Evolutionary conservation across 441 rosid genomes (phyloP), one percentile per base, ranked within the genome.

Genomic region (Gossypium davidsonii): DNA sequence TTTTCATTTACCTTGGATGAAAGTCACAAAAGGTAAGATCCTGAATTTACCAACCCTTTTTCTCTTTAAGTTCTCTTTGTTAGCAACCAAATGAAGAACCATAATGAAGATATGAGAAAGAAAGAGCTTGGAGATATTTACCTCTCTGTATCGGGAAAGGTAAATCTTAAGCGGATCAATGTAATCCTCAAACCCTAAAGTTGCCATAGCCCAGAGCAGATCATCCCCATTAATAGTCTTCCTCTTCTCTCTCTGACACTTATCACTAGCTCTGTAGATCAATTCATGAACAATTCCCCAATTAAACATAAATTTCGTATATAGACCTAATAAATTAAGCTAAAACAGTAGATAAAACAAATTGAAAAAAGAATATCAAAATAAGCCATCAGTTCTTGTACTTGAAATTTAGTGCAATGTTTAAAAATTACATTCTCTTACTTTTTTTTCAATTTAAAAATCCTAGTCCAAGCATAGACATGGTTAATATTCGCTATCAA

Each of bases 121-220:
- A 11, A 23, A 48, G 1, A 46, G 55, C 5, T 21, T 25, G 17
- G 52, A 71, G 17, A 64, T 20, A 37, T 59, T 31, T 71, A 94
- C 97, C 92, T 95, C 99, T 75, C 99, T 84, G 70, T 93, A 93
- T 81, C 93, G 83, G 72, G 85, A 37, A 23, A 95, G 85, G 83
- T 95, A 95, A 80, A 83, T 53, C 84, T 91, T 95, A 7, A 95
- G 87, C 1, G 98, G 99, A 28, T 93, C 96, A 26, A 93, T 91
- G 79, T 95, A 95, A 72, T 93, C 98, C 87, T 93, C 99, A 83
- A 95, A 95, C 66, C 99, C 99, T 82, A 95, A 79, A 25, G 98
- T 95, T 0, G 95, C 96, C 97, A 95, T 95, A 44, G 95, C 97
- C 97, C 97, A 95, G 31, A 95, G 88, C 80, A 95, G 83, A 84